Conservation (phyloP, 2,329 filamentous ascomycete genomes). For the Aciculosporium take region DNA sequence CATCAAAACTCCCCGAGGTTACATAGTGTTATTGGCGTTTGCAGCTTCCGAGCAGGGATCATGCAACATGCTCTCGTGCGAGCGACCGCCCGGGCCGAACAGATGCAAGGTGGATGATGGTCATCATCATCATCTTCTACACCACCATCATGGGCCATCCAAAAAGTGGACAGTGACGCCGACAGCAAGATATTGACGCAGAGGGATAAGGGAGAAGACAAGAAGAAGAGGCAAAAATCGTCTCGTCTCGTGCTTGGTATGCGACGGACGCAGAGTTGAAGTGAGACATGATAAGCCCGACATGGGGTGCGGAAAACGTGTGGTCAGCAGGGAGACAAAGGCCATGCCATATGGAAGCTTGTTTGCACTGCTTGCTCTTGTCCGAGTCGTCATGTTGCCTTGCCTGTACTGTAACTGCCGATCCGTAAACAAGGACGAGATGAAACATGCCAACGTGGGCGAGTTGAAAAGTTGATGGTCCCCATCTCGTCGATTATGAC, state of each 20-base stretch:
- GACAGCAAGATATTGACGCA: background rate
- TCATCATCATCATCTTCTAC: constrained; percentile 1
- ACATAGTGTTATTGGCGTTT: constrained; percentile 3
- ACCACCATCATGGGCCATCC: background rate
- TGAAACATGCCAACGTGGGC: background rate
- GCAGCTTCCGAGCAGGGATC: constrained; percentile 4
- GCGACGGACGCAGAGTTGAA: constrained; percentile 8
- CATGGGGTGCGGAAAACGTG: constrained; percentile 5
- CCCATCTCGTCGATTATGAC: background rate
- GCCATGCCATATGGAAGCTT: background rate
- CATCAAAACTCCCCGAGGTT: constrained; percentile 1
- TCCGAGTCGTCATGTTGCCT: too few relatives aligned
- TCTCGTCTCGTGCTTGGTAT: constrained; percentile 3
- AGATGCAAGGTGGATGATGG: background rate
- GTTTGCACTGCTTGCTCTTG: background rate
- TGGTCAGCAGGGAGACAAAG: constrained; percentile 1
- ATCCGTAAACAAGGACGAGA: background rate
- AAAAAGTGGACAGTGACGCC: background rate
- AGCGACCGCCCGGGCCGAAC: background rate
- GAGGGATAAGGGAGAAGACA: too few relatives aligned
- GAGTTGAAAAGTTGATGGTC: background rate
- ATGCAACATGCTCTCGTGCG: background rate
- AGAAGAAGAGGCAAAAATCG: background rate
- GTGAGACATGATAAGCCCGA: constrained; percentile 7
- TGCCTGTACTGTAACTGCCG: too few relatives aligned